phyloP scores from a whole-genome alignment of 306 rosid genomes.

The Carpinus fangiana region DNA sequence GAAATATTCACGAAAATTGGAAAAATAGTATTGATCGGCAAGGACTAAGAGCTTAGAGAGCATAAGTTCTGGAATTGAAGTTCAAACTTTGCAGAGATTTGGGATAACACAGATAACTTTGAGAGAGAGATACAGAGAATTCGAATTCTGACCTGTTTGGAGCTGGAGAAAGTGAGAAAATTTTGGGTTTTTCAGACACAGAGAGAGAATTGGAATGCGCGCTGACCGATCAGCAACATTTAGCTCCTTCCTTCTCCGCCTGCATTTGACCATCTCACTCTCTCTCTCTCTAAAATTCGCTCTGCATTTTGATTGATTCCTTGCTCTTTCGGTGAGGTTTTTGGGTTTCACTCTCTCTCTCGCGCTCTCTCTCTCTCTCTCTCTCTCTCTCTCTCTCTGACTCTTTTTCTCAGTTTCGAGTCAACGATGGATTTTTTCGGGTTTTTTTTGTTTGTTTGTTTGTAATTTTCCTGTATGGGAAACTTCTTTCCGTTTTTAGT shows the following conservation, averaged over 20 bases:
- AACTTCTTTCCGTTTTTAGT: too few relatives aligned
- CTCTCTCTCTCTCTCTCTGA: too few relatives aligned
- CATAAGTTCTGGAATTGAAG: background rate
- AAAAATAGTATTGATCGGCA: background rate
- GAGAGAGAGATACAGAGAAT: background rate
- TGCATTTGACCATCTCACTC: background rate
- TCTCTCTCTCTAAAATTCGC: background rate
- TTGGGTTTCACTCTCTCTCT: too few relatives aligned
- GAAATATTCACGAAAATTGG: background rate
- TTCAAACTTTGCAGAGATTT: background rate
- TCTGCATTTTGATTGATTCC: background rate
- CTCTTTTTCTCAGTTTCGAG: too few relatives aligned
- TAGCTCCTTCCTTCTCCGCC: background rate
- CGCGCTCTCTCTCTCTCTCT: too few relatives aligned
- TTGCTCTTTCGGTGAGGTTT: too few relatives aligned
- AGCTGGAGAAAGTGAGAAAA: background rate
- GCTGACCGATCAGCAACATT: background rate
- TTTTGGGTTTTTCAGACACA: background rate
- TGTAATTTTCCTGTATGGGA: too few relatives aligned
- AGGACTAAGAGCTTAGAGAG: background rate
- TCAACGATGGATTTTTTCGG: too few relatives aligned
- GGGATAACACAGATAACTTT: background rate
- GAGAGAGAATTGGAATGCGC: background rate
- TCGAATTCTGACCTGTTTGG: background rate
- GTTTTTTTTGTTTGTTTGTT: too few relatives aligned